These are phyloP conservation scores for Venturia effusa DNA, from an alignment of 2,329 filamentous ascomycete species.

Conservation along the genomic window DNA sequence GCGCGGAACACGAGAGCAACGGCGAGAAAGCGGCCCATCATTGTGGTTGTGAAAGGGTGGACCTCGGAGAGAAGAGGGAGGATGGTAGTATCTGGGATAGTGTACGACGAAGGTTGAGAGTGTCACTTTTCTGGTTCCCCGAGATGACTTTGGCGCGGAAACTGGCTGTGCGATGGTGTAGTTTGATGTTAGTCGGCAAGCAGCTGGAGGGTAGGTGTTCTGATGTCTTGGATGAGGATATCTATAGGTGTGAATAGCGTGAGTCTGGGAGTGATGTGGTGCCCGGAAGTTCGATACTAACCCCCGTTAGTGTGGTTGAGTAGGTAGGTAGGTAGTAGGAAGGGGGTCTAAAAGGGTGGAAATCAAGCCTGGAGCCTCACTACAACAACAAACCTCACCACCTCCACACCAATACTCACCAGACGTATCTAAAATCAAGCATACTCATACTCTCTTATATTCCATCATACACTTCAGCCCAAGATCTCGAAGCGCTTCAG, in stretches of 20 bases:
- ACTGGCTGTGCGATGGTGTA: background rate
- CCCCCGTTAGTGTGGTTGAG: background rate
- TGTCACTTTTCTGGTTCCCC: background rate
- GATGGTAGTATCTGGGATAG: background rate
- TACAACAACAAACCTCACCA: background rate
- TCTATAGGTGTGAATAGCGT: background rate
- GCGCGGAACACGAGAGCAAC: background rate
- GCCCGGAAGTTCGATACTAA: background rate
- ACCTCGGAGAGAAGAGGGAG: background rate
- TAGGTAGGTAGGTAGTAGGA: too few species aligned
- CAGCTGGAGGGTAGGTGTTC: background rate
- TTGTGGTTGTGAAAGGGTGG: background rate
- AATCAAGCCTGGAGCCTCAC: background rate
- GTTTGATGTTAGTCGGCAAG: background rate
- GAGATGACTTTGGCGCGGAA: background rate
- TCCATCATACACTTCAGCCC: background rate
- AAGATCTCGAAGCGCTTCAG: background rate
- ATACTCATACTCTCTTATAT: background rate
- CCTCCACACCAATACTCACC: background rate
- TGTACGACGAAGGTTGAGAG: background rate
- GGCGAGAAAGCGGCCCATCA: background rate
- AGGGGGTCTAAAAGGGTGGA: background rate
- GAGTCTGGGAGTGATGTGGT: background rate
- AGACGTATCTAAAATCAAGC: background rate
- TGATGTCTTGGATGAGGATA: background rate